Conservation (phyloP, 1,284 basidiomycete species). For the Volvariella surrecta region DNA sequence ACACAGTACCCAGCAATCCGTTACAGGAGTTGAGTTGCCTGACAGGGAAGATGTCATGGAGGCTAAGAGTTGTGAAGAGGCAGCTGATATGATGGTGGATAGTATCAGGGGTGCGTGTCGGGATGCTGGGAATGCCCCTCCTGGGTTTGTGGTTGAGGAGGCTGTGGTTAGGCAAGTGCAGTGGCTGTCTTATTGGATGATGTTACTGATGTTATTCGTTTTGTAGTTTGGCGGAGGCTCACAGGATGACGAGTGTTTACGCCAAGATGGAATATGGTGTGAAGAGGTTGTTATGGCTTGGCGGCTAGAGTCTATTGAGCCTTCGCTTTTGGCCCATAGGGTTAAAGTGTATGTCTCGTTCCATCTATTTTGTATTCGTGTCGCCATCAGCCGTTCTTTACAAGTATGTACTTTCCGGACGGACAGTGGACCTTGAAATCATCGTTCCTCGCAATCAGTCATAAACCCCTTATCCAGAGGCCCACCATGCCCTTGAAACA, state of each 20-base stretch:
- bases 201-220: constrained; percentile 3
- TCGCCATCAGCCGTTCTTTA: too few species aligned
- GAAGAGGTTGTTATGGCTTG: constrained; percentile 82
- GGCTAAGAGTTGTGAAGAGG: constrained; percentile 67
- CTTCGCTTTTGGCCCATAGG: too few species aligned
- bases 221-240: constrained; percentile 68
- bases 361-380: too few species aligned
- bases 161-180: constrained; percentile 75
- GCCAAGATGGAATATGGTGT: constrained; percentile 88
- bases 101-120: constrained; percentile 61
- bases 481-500: too few species aligned
- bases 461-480: too few species aligned
- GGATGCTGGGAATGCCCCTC: constrained; percentile 42
- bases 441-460: too few species aligned
- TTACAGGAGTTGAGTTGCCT: constrained; percentile 26
- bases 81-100: constrained; percentile 67
- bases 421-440: too few species aligned
- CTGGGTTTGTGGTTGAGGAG: constrained; percentile 49
- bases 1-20: constrained; percentile 25
- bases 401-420: too few species aligned
- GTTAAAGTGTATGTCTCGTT: too few species aligned
- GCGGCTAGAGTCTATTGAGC: constrained; percentile 31
- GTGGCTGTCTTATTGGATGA: constrained; percentile 2
- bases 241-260: constrained; percentile 73
- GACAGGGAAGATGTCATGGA: constrained; percentile 48